phyloP scores from a whole-genome alignment of 306 rosid genomes.

The Quercus wislizeni region DNA sequence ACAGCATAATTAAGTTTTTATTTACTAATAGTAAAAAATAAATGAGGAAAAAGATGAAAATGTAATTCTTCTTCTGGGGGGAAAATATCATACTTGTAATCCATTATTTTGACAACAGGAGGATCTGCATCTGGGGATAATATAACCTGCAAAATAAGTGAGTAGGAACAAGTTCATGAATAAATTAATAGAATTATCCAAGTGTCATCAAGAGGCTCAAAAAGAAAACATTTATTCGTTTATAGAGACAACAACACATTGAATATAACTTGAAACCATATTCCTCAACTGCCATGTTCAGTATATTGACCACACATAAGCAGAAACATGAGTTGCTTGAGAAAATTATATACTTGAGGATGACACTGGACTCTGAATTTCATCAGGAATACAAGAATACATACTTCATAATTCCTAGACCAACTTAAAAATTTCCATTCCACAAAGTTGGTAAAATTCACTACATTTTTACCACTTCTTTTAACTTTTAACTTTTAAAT shows the following conservation, averaged over 20 bases:
- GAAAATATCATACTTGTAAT: constrained; percentile 61
- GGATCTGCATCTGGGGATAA: constrained; percentile 95
- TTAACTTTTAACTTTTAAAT: no score
- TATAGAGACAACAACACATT: neutral
- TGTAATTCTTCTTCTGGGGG: neutral
- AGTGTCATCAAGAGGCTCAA: neutral
- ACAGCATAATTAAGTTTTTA: neutral
- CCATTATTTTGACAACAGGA: constrained; percentile 89
- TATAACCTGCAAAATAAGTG: constrained; percentile 58
- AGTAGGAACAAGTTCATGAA: constrained; percentile 2
- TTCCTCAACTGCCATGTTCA: neutral
- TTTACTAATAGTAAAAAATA: neutral
- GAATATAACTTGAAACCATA: neutral
- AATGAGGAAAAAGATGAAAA: neutral
- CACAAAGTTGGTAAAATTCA: neutral
- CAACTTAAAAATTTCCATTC: neutral
- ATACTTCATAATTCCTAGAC: neutral
- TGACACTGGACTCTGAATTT: neutral
- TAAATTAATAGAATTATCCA: neutral
- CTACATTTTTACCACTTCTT: neutral
- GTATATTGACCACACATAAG: neutral
- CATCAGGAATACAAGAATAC: neutral
- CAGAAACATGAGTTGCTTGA: neutral
- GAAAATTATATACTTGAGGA: neutral
- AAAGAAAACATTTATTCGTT: neutral